Base-by-base conservation (phyloP, 1,139 yeast species). In the Blastobotrys persicus region DNA sequence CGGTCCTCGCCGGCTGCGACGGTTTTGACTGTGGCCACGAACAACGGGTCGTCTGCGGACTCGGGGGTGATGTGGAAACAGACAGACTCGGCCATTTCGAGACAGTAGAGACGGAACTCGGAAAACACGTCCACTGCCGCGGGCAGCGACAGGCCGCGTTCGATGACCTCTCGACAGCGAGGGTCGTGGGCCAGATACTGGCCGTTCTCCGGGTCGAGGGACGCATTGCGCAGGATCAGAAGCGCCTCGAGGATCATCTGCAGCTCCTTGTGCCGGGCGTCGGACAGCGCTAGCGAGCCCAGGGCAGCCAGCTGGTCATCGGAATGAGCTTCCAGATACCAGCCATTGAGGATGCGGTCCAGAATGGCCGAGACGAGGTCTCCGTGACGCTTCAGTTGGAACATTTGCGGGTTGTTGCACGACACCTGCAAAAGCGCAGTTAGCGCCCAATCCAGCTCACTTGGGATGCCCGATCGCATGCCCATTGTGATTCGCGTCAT, bases 31-130 rank as follows among this genome's bases (percentile, higher is more conserved):
- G 60, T 46, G 0, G 51, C 50, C 4, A 65, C 53, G 41, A 71
- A 66, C 19, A 72, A 57, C 12, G 72, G 69, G 28, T 75, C 71
- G 55, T 76, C 73, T 31, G 78, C 75, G 7, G 76, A 74, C 33
- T 83, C 84, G 32, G 94, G 92, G 12, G 88, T 82, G 58, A 87
- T 76, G 66, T 87, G 88, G 46, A 96, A 85, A 4, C 92, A 83
- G 43, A 89, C 78, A 2, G 92, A 83, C 64, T 92, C 98, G 48
- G 88, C 77, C 39, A 91, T 77, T 65, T 92, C 98, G 48, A 89
- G 69, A 23, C 83, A 72, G 64, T 86, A 88, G 52, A 77, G 79
- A 47, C 84, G 73, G 43, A 85, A 72, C 66, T 92, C 98, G 45
- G 76, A 57, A 44, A 79, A 66, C 52, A 64, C 52, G 43, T 79